Evolutionary conservation across 352 stramenopile species (phyloP).

Genomic region (Phytophthora idaei): DNA sequence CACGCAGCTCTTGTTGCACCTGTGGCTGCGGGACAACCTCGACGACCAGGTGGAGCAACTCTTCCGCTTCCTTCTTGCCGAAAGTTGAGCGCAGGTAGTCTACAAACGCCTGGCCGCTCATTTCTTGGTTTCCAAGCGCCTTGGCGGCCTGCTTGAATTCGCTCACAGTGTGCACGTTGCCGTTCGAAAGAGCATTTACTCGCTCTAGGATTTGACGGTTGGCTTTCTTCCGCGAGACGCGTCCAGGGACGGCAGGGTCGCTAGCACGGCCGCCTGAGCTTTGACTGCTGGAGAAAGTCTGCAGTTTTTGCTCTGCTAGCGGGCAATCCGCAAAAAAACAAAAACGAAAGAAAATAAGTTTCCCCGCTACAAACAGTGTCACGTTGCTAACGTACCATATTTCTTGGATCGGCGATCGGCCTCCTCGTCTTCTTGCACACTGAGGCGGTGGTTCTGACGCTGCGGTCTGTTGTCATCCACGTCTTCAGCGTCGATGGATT

Average conservation of each 20-base stretch:
- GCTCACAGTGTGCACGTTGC: slow-evolving; percentile 49
- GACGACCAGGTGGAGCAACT: slow-evolving; percentile 68
- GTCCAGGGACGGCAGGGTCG: slow-evolving; percentile 29
- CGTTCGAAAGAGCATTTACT: slow-evolving; percentile 59
- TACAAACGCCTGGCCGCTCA: slow-evolving; percentile 68
- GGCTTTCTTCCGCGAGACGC: slow-evolving; percentile 59
- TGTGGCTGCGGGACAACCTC: slow-evolving; percentile 67
- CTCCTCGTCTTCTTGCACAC: slow-evolving; percentile 31
- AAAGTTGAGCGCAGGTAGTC: slow-evolving; percentile 65
- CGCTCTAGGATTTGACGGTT: slow-evolving; percentile 72
- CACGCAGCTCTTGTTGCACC: slow-evolving; percentile 63
- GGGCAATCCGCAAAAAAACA: slow-evolving; percentile 12
- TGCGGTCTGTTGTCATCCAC: slow-evolving; percentile 22
- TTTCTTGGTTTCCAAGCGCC: slow-evolving; percentile 71
- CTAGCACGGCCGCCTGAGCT: slow-evolving; percentile 16
- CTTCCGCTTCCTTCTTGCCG: slow-evolving; percentile 52
- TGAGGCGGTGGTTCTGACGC: slow-evolving; percentile 17
- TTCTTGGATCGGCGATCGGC: slow-evolving; percentile 35
- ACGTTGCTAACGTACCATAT: slow-evolving; percentile 38
- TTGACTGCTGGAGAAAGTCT: slow-evolving; percentile 14
- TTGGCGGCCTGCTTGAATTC: slow-evolving; percentile 78
- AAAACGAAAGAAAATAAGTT: slow-evolving; percentile 15
- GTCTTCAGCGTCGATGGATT: slow-evolving; percentile 28
- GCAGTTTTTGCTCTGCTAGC: slow-evolving; percentile 32
- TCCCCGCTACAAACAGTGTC: not conserved